A percentile compares a stretch with the other conserved stretches of the same genome.
Evolutionary conservation across 106 monocot species (phyloP).

Genomic region (Posidonia australis): DNA sequence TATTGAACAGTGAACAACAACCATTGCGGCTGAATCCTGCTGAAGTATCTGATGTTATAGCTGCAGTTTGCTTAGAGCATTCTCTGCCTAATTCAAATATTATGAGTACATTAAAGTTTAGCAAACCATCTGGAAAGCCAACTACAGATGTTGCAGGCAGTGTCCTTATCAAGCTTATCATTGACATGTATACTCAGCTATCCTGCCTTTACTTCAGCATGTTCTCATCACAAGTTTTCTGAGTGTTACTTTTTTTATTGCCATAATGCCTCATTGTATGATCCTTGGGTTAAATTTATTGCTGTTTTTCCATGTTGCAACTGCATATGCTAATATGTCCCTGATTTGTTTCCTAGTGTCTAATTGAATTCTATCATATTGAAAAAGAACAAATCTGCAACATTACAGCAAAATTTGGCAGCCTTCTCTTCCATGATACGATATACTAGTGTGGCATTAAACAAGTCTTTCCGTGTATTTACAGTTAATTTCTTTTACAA

Average conservation of each 20-base stretch:
- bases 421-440: no score
- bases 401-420: no score
- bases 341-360: no score
- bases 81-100: slow-evolving; percentile 43
- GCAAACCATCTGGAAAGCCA: slow-evolving; percentile 42
- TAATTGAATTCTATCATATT: no score
- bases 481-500: no score
- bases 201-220: neutral
- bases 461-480: no score
- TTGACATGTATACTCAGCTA: slow-evolving; percentile 71
- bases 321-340: no score
- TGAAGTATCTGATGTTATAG: slow-evolving; percentile 92
- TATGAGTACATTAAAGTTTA: slow-evolving; percentile 35
- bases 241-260: neutral
- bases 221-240: slow-evolving; percentile 1
- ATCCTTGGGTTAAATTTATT: neutral
- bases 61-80: slow-evolving; percentile 79
- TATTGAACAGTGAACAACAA: slow-evolving; percentile 82
- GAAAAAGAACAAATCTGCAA: no score
- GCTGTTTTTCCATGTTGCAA: no score
- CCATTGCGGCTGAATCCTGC: slow-evolving; percentile 73
- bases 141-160: slow-evolving; percentile 77
- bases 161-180: slow-evolving; percentile 91
- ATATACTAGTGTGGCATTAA: no score
- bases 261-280: neutral